These are phyloP conservation scores for Apiospora koreana DNA, from an alignment of 2,329 filamentous ascomycete species.

Conservation along the genomic window DNA sequence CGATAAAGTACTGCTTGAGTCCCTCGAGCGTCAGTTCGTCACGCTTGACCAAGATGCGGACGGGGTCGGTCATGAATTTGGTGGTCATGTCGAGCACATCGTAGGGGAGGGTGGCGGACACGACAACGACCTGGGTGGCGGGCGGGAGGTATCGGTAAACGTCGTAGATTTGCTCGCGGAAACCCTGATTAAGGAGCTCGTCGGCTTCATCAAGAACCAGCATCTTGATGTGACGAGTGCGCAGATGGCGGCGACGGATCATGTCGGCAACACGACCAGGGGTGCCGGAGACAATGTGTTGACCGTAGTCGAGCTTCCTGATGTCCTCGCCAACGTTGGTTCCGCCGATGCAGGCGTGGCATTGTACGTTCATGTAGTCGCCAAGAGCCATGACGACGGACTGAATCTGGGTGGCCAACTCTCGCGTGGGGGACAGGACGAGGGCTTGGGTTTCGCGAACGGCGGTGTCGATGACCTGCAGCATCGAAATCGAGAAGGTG, in stretches of 20 bases:
- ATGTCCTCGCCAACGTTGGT: constrained; percentile 11
- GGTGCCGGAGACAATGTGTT: constrained; percentile 96
- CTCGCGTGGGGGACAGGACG: constrained; percentile 91
- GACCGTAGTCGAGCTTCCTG: constrained; percentile 79
- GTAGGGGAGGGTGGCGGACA: constrained; percentile 97
- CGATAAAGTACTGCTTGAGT: constrained; percentile 98
- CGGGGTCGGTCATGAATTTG: constrained; percentile 98
- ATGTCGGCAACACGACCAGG: constrained; percentile 91
- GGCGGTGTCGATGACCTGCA: constrained; percentile 92
- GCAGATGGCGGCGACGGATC: constrained; percentile 74
- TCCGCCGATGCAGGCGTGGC: constrained; percentile 96
- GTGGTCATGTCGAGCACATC: constrained; percentile 99
- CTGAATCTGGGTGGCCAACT: constrained; percentile 96
- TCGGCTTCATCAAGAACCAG: constrained; percentile 98
- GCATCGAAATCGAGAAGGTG: constrained; percentile 92
- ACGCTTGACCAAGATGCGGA: constrained; percentile 98
- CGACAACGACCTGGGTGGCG: constrained; percentile 97
- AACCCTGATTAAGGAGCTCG: constrained; percentile 99
- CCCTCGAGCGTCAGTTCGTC: constrained; percentile 90
- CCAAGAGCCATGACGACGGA: constrained; percentile 99
- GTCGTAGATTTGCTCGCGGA: constrained; percentile 98
- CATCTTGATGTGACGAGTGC: constrained; percentile 72
- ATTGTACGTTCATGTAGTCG: constrained; percentile 99
- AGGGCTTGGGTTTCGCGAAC: constrained; percentile 93
- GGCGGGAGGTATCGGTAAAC: constrained; percentile 98